Base-by-base conservation (phyloP, 768 basidiomycete genomes). In the Lanmaoa pseudosensibilis region DNA sequence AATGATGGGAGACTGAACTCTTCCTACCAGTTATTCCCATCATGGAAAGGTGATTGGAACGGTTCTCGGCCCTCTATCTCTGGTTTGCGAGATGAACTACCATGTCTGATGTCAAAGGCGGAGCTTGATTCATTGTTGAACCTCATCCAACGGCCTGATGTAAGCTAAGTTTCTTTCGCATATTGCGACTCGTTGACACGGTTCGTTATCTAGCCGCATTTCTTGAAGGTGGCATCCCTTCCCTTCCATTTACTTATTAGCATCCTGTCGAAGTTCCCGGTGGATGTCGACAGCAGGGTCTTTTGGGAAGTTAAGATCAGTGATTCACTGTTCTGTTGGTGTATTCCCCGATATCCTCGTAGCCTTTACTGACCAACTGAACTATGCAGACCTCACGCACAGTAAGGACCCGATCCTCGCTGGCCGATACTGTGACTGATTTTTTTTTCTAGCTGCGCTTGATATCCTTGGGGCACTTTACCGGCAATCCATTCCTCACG, bases 161-260 rank as follows among this genome's bases (percentile, higher is more conserved):
- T 90, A 65, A 66, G 86, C 71, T 5, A 9, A 38, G 46, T 47
- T 59, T n/a, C 9, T 34, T 52, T 37, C 7, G 34, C 30, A 45
- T 11, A 46, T 8, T 16, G 25, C 36, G 30, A 9, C 15, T 54
- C 39, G 54, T 41, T 75, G n/a, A 69, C 48, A 18, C 11, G 25
- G 45, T 34, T 55, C 50, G 4, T 54, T 48, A 37, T 56, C 19
- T 2, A 92, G 89, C 86, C 89, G 18, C 92, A 91, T 68, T 94
- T 93, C 77, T 76, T 94, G 63, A 94, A 94, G 75, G 88, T 88
- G 27, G 86, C 90, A 3, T 86, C 83, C 3, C 78, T 94, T 43
- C 92, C 92, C 0, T 92, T 89, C 76, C 83, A 92, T 68, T 83
- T 81, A n/a, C 78, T 94, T 44, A 78, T 85, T 57, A 87, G 87